phyloP scores from a whole-genome alignment of 2,329 filamentous ascomycete species.

The Ophiostoma sp. region DNA sequence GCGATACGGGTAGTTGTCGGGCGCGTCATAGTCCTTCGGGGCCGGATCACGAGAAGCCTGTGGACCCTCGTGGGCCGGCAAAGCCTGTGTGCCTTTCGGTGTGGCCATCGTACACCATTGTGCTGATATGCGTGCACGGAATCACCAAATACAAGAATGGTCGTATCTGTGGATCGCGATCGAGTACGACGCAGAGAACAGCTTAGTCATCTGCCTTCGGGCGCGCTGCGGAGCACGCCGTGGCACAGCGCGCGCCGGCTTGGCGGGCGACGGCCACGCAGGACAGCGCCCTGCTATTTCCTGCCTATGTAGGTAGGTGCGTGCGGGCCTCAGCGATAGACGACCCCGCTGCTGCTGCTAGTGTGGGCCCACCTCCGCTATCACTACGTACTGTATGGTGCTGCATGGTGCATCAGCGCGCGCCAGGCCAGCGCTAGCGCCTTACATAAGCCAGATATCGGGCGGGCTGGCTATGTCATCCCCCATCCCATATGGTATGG shows the following conservation, averaged over 20 bases:
- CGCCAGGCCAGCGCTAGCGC: slow-evolving; percentile 6
- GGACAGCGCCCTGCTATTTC: neutral
- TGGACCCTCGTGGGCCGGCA: neutral
- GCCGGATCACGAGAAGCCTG: neutral
- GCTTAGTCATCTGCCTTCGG: slow-evolving; percentile 12
- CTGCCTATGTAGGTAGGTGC: slow-evolving; percentile 13
- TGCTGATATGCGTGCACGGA: neutral
- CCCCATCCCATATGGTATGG: neutral
- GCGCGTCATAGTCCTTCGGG: neutral
- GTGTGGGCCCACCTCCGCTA: slow-evolving; percentile 3
- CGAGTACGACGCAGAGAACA: neutral
- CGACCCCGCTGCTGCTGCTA: neutral
- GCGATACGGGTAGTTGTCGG: neutral
- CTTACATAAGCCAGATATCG: neutral
- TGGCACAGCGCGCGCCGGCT: slow-evolving; percentile 13
- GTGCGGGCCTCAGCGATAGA: slow-evolving; percentile 12
- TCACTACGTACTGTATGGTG: slow-evolving; percentile 1
- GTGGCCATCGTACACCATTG: neutral
- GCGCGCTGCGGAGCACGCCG: slow-evolving; percentile 11
- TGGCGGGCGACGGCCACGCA: slow-evolving; percentile 13
- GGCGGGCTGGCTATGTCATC: slow-evolving; percentile 11
- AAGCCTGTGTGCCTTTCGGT: neutral
- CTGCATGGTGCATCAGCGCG: neutral
- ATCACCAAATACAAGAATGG: neutral
- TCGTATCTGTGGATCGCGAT: neutral